Conservation (phyloP, 2,329 filamentous ascomycete genomes). For the Epicoccum nigrum region DNA sequence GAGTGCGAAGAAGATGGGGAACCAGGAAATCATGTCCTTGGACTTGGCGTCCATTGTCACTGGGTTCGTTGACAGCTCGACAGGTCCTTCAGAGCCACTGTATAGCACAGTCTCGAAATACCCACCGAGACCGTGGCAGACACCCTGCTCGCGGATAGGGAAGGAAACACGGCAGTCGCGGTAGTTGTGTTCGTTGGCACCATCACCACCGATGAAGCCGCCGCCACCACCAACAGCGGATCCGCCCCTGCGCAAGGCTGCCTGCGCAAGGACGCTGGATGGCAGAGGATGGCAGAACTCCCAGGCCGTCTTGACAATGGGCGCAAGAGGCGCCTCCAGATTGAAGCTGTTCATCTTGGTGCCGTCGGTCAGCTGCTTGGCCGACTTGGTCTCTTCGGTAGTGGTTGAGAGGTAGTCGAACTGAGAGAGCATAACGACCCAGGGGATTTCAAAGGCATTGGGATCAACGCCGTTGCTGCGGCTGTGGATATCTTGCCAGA, state of each 20-base stretch:
- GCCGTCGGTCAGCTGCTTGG: constrained; percentile 58
- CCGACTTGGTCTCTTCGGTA: constrained; percentile 40
- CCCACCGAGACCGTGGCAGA: constrained; percentile 87
- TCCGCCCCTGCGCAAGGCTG: constrained; percentile 64
- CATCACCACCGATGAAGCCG: constrained; percentile 75
- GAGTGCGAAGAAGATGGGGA: constrained; percentile 96
- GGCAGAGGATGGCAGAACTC: constrained; percentile 80
- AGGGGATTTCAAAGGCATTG: constrained; percentile 85
- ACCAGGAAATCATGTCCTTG: constrained; percentile 99
- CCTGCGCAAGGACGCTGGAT: constrained; percentile 61
- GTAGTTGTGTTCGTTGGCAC: constrained; percentile 89
- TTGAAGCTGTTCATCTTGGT: constrained; percentile 42
- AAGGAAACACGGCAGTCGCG: constrained; percentile 81
- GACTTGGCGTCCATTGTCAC: constrained; percentile 92
- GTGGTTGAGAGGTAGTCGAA: constrained; percentile 80
- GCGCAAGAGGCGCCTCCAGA: constrained; percentile 39
- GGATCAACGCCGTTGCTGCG: constrained; percentile 65
- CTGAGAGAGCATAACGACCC: constrained; percentile 90
- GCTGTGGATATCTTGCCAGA: constrained; percentile 78
- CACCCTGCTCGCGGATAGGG: constrained; percentile 76
- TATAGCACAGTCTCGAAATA: constrained; percentile 99
- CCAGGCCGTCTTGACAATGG: constrained; percentile 76
- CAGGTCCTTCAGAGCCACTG: constrained; percentile 60
- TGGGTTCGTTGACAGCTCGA: constrained; percentile 92
- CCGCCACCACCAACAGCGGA: constrained; percentile 71